phyloP scores from a whole-genome alignment of 129 eudicot species.

The Arctium lappa region DNA sequence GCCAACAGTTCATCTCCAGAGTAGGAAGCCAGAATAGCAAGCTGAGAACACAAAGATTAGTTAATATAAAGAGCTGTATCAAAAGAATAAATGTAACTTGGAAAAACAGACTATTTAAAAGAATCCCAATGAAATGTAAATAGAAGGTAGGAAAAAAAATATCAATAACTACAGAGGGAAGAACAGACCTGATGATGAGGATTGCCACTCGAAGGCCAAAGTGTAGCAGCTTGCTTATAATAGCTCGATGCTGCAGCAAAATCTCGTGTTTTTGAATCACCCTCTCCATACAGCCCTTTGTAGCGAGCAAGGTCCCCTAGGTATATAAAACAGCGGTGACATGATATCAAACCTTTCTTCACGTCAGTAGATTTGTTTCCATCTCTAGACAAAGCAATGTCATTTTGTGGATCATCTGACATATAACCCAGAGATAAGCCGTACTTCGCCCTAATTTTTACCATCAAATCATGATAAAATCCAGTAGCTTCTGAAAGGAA shows the following conservation, averaged over 20 bases:
- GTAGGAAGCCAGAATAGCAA: slow-evolving; percentile 88
- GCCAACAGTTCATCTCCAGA: slow-evolving; percentile 79
- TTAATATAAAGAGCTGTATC: neutral
- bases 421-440: slow-evolving; percentile 67
- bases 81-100: neutral
- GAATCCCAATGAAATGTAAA: neutral
- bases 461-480: slow-evolving; percentile 91
- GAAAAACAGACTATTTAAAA: neutral
- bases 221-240: slow-evolving; percentile 77
- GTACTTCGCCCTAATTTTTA: slow-evolving; percentile 80
- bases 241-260: slow-evolving; percentile 85
- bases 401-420: slow-evolving; percentile 57
- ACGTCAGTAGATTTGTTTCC: slow-evolving; percentile 53
- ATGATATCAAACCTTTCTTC: slow-evolving; percentile 78
- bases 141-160: neutral
- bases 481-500: slow-evolving; percentile 97
- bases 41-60: slow-evolving; percentile 47
- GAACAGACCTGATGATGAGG: slow-evolving; percentile 90
- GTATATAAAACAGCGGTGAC: slow-evolving; percentile 88
- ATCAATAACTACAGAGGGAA: neutral
- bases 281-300: slow-evolving; percentile 92
- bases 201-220: slow-evolving; percentile 88
- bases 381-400: slow-evolving; percentile 41
- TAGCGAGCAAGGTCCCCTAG: slow-evolving; percentile 97
- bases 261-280: slow-evolving; percentile 79